These are phyloP conservation scores for Wickerhamiella brachini DNA, from an alignment of 805 yeast species.

Conservation along the genomic window DNA sequence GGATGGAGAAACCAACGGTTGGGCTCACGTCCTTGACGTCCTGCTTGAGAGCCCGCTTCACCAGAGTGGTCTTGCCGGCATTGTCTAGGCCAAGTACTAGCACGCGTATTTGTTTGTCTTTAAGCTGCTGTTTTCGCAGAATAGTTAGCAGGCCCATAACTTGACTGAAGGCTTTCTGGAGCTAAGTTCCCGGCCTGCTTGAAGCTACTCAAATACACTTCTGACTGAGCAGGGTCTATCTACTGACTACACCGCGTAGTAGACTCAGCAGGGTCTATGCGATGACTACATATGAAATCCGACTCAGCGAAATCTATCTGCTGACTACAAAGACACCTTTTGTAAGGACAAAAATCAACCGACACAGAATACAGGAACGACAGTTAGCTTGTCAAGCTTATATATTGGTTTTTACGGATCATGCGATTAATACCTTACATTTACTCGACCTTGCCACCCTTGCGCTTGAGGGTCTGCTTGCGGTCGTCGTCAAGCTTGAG, in stretches of 20 bases:
- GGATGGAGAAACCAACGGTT: conserved; percentile 80
- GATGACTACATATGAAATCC: too few relatives aligned
- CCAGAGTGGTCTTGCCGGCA: conserved; percentile 81
- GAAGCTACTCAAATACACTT: too few relatives aligned
- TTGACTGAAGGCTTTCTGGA: too few relatives aligned
- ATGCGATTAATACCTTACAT: conserved; percentile 8
- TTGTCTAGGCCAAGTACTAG: conserved; percentile 77
- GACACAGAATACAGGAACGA: neutral
- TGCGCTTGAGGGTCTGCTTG: conserved; percentile 92
- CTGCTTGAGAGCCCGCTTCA: conserved; percentile 39
- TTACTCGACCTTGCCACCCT: conserved; percentile 95
- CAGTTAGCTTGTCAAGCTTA: neutral
- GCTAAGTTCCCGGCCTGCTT: too few relatives aligned
- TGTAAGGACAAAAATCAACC: too few relatives aligned
- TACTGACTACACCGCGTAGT: too few relatives aligned
- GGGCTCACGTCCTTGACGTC: conserved; percentile 54
- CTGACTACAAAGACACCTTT: too few relatives aligned
- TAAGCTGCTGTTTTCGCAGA: conserved; percentile 66
- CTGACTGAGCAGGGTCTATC: too few relatives aligned
- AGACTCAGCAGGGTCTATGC: too few relatives aligned
- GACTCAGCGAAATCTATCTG: too few relatives aligned
- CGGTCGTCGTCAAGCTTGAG: conserved; percentile 97
- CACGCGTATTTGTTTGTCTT: conserved; percentile 64
- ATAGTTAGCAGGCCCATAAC: conserved; percentile 71
- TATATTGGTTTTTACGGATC: neutral